Evolutionary conservation across 176 grass and related monocot genomes (phyloP).

Genomic region (Eremochloa ophiuroides): DNA sequence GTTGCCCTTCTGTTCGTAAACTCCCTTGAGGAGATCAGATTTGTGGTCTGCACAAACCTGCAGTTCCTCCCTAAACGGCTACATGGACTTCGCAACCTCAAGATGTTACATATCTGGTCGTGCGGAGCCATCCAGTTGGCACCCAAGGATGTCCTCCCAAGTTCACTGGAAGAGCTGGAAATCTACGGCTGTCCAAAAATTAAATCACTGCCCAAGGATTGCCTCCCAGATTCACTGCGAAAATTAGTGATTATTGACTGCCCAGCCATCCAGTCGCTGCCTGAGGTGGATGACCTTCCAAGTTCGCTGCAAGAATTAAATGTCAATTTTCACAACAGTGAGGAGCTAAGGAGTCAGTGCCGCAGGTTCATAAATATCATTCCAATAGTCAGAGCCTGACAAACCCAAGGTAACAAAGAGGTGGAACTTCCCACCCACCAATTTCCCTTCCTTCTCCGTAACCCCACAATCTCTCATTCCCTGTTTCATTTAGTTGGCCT

Average conservation of each 20-base stretch:
- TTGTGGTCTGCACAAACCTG: fast-evolving
- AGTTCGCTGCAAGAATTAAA: neutral
- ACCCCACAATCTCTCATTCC: no score
- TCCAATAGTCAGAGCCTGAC: neutral
- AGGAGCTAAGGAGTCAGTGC: slow-evolving; percentile 10
- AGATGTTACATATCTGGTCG: fast-evolving
- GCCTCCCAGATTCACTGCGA: neutral
- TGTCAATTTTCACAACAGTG: fast-evolving
- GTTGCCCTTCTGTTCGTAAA: neutral
- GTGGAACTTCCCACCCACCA: neutral
- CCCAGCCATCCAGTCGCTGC: neutral
- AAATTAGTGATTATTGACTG: fast-evolving
- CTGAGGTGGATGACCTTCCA: neutral
- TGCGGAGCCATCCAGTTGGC: neutral
- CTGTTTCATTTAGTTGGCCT: no score
- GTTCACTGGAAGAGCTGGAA: neutral
- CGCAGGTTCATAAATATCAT: neutral
- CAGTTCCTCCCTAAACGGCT: neutral
- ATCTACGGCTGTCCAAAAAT: neutral
- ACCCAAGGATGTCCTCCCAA: neutral
- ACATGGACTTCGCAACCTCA: neutral
- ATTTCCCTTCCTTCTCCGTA: neutral
- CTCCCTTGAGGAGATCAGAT: neutral
- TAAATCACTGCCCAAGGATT: neutral
- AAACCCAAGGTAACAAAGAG: neutral